Evolutionary conservation across 768 basidiomycete species (phyloP), one percentile per base, ranked within the genome.

Genomic region (Psilocybe sp.): DNA sequence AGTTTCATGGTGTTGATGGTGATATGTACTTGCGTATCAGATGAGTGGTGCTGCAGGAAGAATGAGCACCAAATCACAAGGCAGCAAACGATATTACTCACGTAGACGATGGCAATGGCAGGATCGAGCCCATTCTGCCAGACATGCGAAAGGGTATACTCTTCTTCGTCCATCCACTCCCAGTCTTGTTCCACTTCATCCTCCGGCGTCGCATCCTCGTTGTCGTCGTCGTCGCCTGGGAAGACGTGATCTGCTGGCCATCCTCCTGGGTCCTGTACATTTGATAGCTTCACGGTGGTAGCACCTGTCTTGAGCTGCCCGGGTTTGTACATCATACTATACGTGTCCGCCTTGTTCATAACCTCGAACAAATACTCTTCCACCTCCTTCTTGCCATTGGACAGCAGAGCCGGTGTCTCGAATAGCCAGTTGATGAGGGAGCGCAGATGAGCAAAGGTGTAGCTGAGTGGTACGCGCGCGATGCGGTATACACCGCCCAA

Each of bases 131-230:
- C 73, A 41, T 73, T 73, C 0, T 75, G 72, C 84, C 85, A 89
- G 4, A 78, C 79, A 57, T 81, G 78, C 7, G 61, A 73, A 12
- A 89, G 62, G 0, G 78, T 77, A 42, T 79, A 75, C 53, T 87
- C 86, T 58, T 86, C 83, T 59, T 89, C 87, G 2, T 81, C 77
- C 44, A 81, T 78, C 87, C 86, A 89, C 37, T 70, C 74, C 80
- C 85, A 87, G 8, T 70, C 74, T 5, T 74, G 74, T 0, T 74
- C 69, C 34, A 69, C 71, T 1, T 68, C 68, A 10, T 65, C 68
- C 20, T 60, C 59, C 4, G 55, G 56, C 35, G 68, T 67, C 20
- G 74, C 75, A 63, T 67, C 67, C 5, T 67, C 64, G 0, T 65
- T 65, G 3, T 64, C 33, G 65, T 65, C 61, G 12, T 64, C 65